A percentile compares a stretch with the other conserved stretches of the same genome.
Evolutionary conservation across 768 basidiomycete species (phyloP).

Genomic region (Mycena filopes): DNA sequence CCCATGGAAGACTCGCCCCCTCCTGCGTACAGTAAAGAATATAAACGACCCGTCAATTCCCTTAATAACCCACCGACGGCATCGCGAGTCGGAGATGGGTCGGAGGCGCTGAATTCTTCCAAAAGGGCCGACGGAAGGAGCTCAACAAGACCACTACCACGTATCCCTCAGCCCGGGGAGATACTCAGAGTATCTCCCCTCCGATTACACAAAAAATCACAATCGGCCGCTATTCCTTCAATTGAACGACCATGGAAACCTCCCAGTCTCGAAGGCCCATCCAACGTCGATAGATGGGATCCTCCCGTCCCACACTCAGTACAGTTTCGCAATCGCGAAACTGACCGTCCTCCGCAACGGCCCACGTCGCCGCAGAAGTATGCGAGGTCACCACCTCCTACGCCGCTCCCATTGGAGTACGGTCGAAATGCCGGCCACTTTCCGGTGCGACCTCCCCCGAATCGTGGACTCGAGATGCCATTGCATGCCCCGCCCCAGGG

Average conservation of each 20-base stretch:
- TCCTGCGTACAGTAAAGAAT: conserved; percentile 29
- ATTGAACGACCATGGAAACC: conserved; percentile 29
- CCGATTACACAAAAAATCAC: conserved; percentile 30
- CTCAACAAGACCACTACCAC: conserved; percentile 25
- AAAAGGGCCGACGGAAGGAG: conserved; percentile 22
- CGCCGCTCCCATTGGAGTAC: neutral
- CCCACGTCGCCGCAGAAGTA: conserved; percentile 9
- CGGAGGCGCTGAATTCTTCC: conserved; percentile 9
- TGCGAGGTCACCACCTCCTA: neutral
- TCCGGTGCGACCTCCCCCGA: neutral
- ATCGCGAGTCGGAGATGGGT: neutral
- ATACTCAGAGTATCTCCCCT: conserved; percentile 26
- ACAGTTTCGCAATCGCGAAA: conserved; percentile 23
- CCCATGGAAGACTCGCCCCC: conserved; percentile 31
- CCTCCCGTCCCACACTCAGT: conserved; percentile 1
- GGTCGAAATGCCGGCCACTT: conserved; percentile 4
- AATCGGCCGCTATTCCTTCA: conserved; percentile 21
- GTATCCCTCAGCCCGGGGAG: conserved; percentile 11
- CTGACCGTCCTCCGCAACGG: conserved; percentile 9
- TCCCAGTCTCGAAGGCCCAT: neutral
- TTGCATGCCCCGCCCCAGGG: neutral
- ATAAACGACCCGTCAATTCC: conserved; percentile 12
- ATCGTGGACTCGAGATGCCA: neutral
- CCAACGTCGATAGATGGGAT: conserved; percentile 1
- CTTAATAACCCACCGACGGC: neutral